These are phyloP conservation scores for Gyromitra esculenta DNA, from an alignment of 2,329 filamentous ascomycete species.

Conservation along the genomic window DNA sequence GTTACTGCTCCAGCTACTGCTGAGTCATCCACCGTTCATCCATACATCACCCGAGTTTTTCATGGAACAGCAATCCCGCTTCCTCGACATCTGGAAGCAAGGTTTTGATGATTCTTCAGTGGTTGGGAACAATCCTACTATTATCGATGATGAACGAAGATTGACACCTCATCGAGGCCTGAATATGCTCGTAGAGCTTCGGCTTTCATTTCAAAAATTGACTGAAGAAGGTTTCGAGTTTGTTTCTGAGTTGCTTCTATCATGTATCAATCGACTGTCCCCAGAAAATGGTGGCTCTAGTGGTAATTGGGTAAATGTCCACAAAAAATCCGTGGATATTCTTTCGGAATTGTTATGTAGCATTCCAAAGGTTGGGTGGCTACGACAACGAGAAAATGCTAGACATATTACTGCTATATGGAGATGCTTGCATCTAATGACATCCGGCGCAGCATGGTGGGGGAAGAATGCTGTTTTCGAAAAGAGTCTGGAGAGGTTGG, in stretches of 20 bases:
- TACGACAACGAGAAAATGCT: slow-evolving; percentile 29
- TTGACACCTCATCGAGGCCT: slow-evolving; percentile 25
- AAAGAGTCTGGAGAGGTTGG: slow-evolving; percentile 36
- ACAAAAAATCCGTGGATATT: slow-evolving; percentile 38
- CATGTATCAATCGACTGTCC: slow-evolving; percentile 36
- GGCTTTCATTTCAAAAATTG: slow-evolving; percentile 38
- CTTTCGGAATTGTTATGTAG: slow-evolving; percentile 43
- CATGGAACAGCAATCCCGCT: slow-evolving; percentile 4
- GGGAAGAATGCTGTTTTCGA: slow-evolving; percentile 13
- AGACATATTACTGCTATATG: slow-evolving; percentile 23
- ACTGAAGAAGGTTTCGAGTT: slow-evolving; percentile 39
- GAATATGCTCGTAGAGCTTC: slow-evolving; percentile 22
- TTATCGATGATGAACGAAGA: background rate
- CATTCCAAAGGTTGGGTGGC: slow-evolving; percentile 36
- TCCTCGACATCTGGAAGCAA: slow-evolving; percentile 34
- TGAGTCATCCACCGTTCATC: slow-evolving; percentile 43
- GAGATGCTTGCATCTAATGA: slow-evolving; percentile 44
- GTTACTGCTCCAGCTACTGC: slow-evolving; percentile 44
- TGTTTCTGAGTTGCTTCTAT: slow-evolving; percentile 44
- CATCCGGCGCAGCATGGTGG: slow-evolving; percentile 48
- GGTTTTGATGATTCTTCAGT: background rate
- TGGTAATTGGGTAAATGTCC: slow-evolving; percentile 27
- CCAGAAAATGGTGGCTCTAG: background rate
- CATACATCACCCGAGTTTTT: slow-evolving; percentile 28
- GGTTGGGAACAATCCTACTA: background rate